A percentile compares a stretch with the other conserved stretches of the same genome.
Conservation (phyloP, 345 rosid genomes). For the Clausena lansium region DNA sequence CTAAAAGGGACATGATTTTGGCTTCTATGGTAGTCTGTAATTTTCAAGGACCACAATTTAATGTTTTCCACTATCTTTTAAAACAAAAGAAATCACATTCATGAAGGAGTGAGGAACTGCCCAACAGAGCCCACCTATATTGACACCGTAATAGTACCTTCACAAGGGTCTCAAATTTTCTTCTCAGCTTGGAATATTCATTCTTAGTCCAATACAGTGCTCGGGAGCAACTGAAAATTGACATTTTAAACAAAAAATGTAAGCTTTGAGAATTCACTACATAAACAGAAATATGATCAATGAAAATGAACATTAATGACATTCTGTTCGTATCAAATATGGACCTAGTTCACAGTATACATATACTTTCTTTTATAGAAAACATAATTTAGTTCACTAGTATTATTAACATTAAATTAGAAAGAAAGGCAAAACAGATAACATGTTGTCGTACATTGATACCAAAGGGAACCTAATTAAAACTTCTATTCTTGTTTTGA, state of each 20-base stretch:
- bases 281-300: background rate
- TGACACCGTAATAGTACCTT: conserved; percentile 17
- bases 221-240: conserved; percentile 15
- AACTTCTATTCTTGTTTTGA: background rate
- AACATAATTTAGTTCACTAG: no score
- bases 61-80: background rate
- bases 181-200: conserved; percentile 20
- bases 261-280: background rate
- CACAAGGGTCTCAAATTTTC: conserved; percentile 21
- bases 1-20: no score
- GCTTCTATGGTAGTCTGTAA: no score
- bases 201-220: conserved; percentile 25
- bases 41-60: background rate
- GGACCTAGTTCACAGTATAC: background rate
- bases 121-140: background rate
- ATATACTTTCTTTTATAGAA: no score
- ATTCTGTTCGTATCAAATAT: background rate
- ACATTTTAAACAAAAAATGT: background rate
- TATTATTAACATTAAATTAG: background rate
- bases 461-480: background rate
- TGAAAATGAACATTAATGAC: background rate
- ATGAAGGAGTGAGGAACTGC: background rate
- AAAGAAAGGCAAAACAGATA: background rate
- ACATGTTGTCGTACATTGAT: background rate
- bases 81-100: background rate